These are phyloP conservation scores for Stagonosporopsis rhizophila DNA, from an alignment of 2,329 filamentous ascomycete species.

Conservation along the genomic window DNA sequence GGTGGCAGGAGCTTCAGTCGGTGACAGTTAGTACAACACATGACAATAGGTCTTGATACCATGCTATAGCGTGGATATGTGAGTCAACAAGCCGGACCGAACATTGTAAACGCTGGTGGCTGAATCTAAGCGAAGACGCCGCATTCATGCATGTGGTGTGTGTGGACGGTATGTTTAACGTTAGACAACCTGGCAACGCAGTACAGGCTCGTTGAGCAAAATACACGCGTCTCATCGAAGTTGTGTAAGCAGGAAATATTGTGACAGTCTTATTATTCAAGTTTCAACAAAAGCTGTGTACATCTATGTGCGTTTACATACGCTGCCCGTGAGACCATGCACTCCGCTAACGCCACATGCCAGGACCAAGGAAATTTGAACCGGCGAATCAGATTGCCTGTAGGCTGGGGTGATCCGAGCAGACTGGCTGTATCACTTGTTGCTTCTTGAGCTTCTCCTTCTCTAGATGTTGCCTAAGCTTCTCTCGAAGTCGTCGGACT, in stretches of 20 bases:
- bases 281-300: neutral
- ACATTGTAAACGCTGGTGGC: neutral
- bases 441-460: conserved; percentile 8
- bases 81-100: neutral
- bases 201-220: neutral
- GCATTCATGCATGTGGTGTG: no score
- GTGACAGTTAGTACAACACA: neutral
- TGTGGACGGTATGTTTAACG: no score
- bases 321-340: neutral
- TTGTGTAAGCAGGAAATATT: neutral
- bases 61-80: neutral
- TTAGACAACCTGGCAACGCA: neutral
- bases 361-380: neutral
- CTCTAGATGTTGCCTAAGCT: conserved; percentile 11
- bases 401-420: neutral
- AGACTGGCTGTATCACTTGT: neutral
- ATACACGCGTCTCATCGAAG: neutral
- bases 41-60: neutral
- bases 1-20: neutral
- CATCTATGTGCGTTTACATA: neutral
- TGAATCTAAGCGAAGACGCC: neutral
- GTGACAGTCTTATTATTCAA: neutral
- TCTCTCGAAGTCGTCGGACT: conserved; percentile 14
- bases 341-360: neutral
- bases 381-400: neutral